Conservation (phyloP, 1,139 yeast genomes). For the Hansenula sp. region DNA sequence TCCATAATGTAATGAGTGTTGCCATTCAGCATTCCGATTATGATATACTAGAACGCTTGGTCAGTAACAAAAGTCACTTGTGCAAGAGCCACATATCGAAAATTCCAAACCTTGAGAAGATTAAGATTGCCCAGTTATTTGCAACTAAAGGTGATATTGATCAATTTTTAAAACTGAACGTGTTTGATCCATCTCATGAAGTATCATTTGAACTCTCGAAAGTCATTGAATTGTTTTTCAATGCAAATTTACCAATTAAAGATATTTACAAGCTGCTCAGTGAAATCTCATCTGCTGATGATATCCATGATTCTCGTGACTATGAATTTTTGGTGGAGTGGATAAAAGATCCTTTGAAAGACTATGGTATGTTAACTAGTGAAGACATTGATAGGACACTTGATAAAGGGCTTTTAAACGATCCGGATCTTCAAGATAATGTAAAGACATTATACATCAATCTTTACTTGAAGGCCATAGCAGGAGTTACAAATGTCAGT, state of each 20-base stretch:
- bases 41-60: background rate
- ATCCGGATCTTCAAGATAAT: background rate
- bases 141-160: background rate
- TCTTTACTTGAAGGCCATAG: conserved; percentile 8
- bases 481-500: conserved; percentile 11
- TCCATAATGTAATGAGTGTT: background rate
- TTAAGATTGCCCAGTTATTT: background rate
- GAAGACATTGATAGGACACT: background rate
- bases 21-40: background rate
- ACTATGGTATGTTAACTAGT: background rate
- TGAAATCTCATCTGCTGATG: background rate
- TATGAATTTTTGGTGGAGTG: background rate
- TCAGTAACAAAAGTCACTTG: background rate
- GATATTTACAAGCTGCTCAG: background rate
- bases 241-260: background rate
- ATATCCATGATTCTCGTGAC: background rate
- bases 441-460: conserved; percentile 10
- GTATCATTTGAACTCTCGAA: background rate
- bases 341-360: background rate
- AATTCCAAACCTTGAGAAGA: background rate
- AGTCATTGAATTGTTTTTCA: background rate
- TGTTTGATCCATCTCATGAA: too few species aligned
- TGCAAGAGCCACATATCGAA: background rate
- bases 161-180: background rate
- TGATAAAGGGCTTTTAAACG: background rate